phyloP scores from a whole-genome alignment of 345 rosid species.

The Brassica juncea region DNA sequence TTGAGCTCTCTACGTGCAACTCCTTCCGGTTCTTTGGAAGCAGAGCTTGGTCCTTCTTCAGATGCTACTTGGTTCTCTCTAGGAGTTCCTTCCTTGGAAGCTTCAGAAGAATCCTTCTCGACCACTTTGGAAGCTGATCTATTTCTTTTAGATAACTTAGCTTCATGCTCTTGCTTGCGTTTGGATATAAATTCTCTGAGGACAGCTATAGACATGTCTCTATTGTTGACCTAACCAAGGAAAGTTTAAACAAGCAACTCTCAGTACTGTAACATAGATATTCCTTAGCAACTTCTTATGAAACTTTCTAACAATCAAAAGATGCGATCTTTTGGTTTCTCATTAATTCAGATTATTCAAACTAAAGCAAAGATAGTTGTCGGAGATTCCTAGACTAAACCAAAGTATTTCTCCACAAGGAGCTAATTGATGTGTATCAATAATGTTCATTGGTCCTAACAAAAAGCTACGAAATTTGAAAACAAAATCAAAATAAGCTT shows the following conservation, averaged over 20 bases:
- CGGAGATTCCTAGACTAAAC: neutral
- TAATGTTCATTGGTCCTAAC: neutral
- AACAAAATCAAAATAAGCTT: neutral
- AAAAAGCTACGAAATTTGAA: neutral
- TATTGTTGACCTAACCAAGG: conserved; percentile 73
- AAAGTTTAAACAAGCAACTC: neutral
- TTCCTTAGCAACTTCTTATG: neutral
- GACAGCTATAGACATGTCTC: conserved; percentile 91
- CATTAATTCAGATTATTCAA: neutral
- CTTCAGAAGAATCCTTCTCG: conserved; percentile 44
- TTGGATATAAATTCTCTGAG: conserved; percentile 71
- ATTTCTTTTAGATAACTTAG: conserved; percentile 51
- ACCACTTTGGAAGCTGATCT: conserved; percentile 46
- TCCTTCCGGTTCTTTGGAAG: conserved; percentile 45
- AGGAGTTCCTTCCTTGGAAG: conserved; percentile 43
- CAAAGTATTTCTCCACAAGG: neutral
- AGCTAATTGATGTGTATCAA: conserved; percentile 3
- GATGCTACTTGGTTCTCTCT: conserved; percentile 44
- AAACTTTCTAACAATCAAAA: neutral
- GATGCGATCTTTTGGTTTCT: neutral
- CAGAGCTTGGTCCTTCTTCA: conserved; percentile 24
- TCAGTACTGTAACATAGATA: neutral
- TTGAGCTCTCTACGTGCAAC: conserved; percentile 52
- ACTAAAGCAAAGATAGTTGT: neutral
- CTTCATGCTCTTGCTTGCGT: conserved; percentile 71